Evolutionary conservation across 441 rosid genomes (phyloP).

Genomic region (Theobroma grandiflorum): DNA sequence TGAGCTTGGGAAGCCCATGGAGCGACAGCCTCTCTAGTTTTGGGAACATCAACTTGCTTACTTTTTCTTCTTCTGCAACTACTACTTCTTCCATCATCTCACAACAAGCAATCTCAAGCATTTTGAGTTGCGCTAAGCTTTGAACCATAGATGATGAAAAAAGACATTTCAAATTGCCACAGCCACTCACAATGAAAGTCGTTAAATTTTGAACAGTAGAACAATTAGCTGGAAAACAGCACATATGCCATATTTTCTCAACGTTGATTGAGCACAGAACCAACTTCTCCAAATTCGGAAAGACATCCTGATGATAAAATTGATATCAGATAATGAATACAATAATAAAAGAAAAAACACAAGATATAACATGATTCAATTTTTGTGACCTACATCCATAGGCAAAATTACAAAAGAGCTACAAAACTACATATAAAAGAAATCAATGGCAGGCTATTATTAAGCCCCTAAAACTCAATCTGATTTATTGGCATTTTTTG

Average conservation of each 20-base stretch:
- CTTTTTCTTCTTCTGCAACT: background rate
- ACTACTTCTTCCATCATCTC: background rate
- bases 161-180: slow-evolving; percentile 17
- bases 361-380: background rate
- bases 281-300: slow-evolving; percentile 11
- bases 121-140: slow-evolving; percentile 28
- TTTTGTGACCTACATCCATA: background rate
- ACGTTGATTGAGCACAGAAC: background rate
- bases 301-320: background rate
- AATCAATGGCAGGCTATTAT: background rate
- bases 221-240: background rate
- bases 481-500: background rate
- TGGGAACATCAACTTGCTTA: background rate
- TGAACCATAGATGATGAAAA: slow-evolving; percentile 18
- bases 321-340: background rate
- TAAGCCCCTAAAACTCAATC: background rate
- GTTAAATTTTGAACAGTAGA: slow-evolving; percentile 1
- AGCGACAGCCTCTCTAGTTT: background rate
- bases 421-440: background rate
- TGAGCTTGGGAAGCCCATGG: background rate
- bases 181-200: background rate
- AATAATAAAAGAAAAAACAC: background rate
- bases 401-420: background rate
- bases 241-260: slow-evolving; percentile 11
- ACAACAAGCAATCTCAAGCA: slow-evolving; percentile 20